Evolutionary conservation across 805 yeast species (phyloP).

Genomic region (Zygosaccharomyces gambellarensis): DNA sequence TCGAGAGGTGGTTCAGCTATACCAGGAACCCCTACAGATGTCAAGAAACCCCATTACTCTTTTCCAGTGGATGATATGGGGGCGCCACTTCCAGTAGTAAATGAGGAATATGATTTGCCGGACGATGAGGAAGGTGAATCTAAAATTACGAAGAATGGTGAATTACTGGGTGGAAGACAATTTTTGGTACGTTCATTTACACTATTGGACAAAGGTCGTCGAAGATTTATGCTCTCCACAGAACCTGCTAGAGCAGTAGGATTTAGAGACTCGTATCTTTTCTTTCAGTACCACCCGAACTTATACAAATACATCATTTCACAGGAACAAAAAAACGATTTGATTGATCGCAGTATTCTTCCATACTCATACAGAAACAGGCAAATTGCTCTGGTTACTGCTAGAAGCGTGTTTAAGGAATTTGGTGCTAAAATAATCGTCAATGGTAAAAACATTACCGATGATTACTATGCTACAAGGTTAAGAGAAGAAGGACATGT

Average conservation of each 20-base stretch:
- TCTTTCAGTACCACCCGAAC: slow-evolving; percentile 79
- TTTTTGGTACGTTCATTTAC: slow-evolving; percentile 69
- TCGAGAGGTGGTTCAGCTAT: slow-evolving; percentile 25
- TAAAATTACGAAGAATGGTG: slow-evolving; percentile 66
- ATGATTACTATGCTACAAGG: slow-evolving; percentile 77
- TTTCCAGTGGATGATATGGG: slow-evolving; percentile 62
- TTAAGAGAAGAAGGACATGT: slow-evolving; percentile 52
- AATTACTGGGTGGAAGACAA: slow-evolving; percentile 64
- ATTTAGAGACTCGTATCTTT: slow-evolving; percentile 81
- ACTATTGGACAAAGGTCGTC: slow-evolving; percentile 51
- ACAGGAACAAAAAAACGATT: slow-evolving; percentile 74
- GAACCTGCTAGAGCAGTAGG: slow-evolving; percentile 97
- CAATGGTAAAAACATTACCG: slow-evolving; percentile 74
- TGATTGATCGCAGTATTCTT: slow-evolving; percentile 73
- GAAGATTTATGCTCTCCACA: slow-evolving; percentile 83
- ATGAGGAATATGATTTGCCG: slow-evolving; percentile 75
- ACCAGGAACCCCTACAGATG: slow-evolving; percentile 8
- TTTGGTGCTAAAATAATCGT: slow-evolving; percentile 82
- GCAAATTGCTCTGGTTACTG: slow-evolving; percentile 83
- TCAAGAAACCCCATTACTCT: slow-evolving; percentile 40
- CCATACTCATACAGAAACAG: slow-evolving; percentile 91
- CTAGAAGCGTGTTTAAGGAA: slow-evolving; percentile 82
- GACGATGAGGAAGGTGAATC: slow-evolving; percentile 74
- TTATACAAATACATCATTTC: slow-evolving; percentile 68
- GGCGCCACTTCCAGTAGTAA: slow-evolving; percentile 52